Base-by-base conservation (phyloP, 352 stramenopile genomes). In the Pythium chondricola region DNA sequence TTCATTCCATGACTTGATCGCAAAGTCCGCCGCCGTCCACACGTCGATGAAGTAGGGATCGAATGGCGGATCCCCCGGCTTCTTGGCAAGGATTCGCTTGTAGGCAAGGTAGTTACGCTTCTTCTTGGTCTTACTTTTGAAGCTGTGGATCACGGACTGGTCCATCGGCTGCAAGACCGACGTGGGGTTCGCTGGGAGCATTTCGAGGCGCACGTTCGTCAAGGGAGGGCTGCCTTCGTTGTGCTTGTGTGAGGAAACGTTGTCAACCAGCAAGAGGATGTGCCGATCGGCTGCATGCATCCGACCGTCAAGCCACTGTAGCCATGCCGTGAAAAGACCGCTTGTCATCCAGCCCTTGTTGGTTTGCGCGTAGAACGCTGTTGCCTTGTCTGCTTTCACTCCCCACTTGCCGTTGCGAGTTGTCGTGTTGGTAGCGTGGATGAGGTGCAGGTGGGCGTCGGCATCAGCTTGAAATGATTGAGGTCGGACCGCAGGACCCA, bases 301-400 rank as follows among this genome's bases (percentile, higher is more conserved):
- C 2, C 25, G 22, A 3, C 9, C 14, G 39, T 45, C 22, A 2
- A 45, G 39, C 18, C 26, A n/a, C 26, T 33, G 6, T 8, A 45
- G 39, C 39, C 39, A 45, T 16, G 22, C 24, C 7, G 2, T 2
- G 22, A 45, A 45, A 7, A 45, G 3, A 11, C 2, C 24, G 39
- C 39, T 33, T 7, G 22, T 45, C 39, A 45, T 45, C 39, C 39
- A 45, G 24, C 22, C 39, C 21, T 45, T 45, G 11, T 33, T 45
- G 21, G 6, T 35, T 6, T 25, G 13, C 2, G 39, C 21, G 25
- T 45, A 45, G 22, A 29, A 21, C 5, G 5, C 7, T 7, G 5
- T 9, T 7, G 33, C 8, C 10, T 39, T 39, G 10, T 20, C 9
- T 39, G 33, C n/a, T n/a, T n/a, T n/a, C n/a, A n/a, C n/a, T n/a